phyloP scores from a whole-genome alignment of 257 asterid species.

The Solanum gracilifrons region DNA sequence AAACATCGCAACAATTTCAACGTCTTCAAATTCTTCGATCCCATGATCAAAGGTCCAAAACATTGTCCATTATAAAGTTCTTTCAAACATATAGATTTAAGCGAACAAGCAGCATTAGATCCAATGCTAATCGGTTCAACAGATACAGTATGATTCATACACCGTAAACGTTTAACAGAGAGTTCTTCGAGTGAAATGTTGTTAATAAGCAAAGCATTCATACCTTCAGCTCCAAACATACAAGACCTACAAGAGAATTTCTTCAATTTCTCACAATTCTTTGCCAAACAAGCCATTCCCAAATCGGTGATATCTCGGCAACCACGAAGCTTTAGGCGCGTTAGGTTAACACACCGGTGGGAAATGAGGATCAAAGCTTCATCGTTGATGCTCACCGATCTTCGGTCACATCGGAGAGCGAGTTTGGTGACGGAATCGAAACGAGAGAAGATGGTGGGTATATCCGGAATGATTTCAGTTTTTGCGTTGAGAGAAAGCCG shows the following conservation, averaged over 20 bases:
- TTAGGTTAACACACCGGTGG: conserved; percentile 38
- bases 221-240: conserved; percentile 71
- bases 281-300: conserved; percentile 50
- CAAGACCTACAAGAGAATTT: conserved; percentile 68
- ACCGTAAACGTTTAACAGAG: conserved; percentile 57
- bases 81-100: conserved; percentile 60
- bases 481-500: conserved; percentile 52
- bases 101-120: conserved; percentile 23
- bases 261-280: conserved; percentile 43
- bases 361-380: conserved; percentile 40
- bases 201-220: conserved; percentile 56
- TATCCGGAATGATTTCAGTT: conserved; percentile 18
- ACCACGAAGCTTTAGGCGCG: conserved; percentile 63
- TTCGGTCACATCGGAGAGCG: conserved; percentile 61
- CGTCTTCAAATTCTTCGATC: conserved; percentile 44
- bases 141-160: conserved; percentile 37
- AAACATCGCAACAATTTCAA: conserved; percentile 57
- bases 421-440: conserved; percentile 69
- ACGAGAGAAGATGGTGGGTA: conserved; percentile 40
- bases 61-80: conserved; percentile 67
- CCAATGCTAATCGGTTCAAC: conserved; percentile 64
- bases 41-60: conserved; percentile 53
- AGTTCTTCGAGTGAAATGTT: conserved; percentile 58
- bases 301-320: conserved; percentile 55
- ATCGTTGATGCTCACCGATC: conserved; percentile 44